phyloP scores from a whole-genome alignment of 768 basidiomycete genomes.

The Nidula microcarpa region DNA sequence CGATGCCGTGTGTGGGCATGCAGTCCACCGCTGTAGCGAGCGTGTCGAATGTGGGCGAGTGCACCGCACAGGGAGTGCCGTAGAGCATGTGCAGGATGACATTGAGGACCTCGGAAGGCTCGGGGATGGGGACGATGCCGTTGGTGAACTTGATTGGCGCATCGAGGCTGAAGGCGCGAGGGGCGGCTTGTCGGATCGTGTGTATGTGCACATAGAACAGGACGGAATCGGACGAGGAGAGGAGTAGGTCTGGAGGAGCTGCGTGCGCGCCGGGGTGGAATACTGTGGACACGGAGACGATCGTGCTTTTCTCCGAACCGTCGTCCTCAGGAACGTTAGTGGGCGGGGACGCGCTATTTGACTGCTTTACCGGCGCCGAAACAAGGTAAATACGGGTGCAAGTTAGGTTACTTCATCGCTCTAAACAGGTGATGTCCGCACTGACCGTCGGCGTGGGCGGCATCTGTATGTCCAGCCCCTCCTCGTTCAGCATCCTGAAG shows the following conservation, averaged over 20 bases:
- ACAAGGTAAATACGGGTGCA: no score
- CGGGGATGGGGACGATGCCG: constrained; percentile 38
- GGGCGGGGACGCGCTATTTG: background rate
- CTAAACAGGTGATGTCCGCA: no score
- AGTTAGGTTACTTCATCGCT: no score
- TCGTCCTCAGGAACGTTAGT: background rate
- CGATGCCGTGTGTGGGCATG: constrained; percentile 20
- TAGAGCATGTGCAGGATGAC: constrained; percentile 55
- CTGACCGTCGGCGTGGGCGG: no score
- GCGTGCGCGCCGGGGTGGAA: constrained; percentile 16
- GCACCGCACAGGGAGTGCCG: constrained; percentile 44
- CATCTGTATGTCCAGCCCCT: no score
- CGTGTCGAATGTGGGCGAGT: constrained; percentile 45
- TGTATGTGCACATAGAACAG: constrained; percentile 58
- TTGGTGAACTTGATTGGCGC: constrained; percentile 9
- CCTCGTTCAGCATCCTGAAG: no score
- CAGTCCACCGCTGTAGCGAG: constrained; percentile 40
- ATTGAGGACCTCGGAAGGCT: constrained; percentile 45
- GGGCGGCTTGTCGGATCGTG: constrained; percentile 36
- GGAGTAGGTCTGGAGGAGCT: constrained; percentile 19
- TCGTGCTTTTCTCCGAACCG: background rate
- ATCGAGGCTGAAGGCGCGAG: constrained; percentile 12
- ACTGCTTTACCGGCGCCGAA: background rate
- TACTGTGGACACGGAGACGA: constrained; percentile 16
- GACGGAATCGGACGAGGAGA: constrained; percentile 55